Conservation (phyloP, 148 eudicot genomes). For the Vaccinium macrocarpon region DNA sequence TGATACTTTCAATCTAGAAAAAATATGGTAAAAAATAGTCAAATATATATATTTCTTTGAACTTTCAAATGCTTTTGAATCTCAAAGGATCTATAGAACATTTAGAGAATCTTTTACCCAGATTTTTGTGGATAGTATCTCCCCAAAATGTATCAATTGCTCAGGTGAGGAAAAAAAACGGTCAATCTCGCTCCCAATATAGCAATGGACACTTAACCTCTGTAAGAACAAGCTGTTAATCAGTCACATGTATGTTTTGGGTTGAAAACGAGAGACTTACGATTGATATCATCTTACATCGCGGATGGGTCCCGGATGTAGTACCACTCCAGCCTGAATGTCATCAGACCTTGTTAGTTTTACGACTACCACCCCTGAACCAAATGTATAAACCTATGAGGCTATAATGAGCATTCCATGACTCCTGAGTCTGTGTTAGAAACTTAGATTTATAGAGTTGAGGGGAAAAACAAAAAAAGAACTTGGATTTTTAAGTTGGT, state of each 20-base stretch:
- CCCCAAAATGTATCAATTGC: conserved; percentile 33
- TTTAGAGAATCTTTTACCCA: conserved; percentile 26
- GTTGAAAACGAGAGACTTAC: conserved; percentile 18
- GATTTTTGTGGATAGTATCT: conserved; percentile 38
- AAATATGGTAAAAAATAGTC: not conserved
- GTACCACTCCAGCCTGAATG: conserved; percentile 44
- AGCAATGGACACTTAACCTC: conserved; percentile 46
- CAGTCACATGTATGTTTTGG: not conserved
- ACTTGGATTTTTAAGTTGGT: not conserved
- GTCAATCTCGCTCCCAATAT: conserved; percentile 52
- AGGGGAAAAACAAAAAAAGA: not conserved
- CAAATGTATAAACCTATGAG: not conserved
- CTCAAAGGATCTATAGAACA: not conserved
- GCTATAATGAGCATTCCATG: not conserved
- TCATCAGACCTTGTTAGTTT: conserved; percentile 36
- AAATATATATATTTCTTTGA: no score
- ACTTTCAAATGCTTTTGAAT: not conserved
- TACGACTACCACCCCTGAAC: conserved; percentile 39
- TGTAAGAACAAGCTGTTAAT: conserved; percentile 18
- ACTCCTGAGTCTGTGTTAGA: not conserved
- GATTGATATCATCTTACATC: conserved; percentile 40
- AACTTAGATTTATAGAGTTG: not conserved
- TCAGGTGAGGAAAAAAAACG: conserved; percentile 35
- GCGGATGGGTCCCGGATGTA: conserved; percentile 46
- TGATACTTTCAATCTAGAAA: conserved; percentile 30